phyloP scores from a whole-genome alignment of 805 yeast species.

The Jamesozyma hellenica region DNA sequence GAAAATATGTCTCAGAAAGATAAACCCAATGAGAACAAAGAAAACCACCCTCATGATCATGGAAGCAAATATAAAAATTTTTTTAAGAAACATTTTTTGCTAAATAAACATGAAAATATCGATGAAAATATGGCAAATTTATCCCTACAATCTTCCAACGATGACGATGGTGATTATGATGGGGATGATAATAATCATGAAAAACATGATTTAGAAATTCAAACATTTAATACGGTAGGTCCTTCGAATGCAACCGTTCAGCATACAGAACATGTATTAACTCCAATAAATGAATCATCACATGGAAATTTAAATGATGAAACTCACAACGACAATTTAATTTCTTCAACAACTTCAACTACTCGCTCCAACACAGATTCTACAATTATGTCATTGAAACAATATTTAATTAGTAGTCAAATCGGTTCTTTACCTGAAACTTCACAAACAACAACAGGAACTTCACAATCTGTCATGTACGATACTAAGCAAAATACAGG shows the following conservation, averaged over 20 bases:
- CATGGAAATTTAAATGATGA: background rate
- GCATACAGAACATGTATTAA: slow-evolving; percentile 11
- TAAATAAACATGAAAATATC: background rate
- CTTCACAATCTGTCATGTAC: background rate
- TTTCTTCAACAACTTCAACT: background rate
- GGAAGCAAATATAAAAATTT: background rate
- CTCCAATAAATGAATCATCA: slow-evolving; percentile 2
- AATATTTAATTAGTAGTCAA: slow-evolving; percentile 9
- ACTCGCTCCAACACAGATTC: slow-evolving; percentile 2
- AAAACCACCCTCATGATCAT: background rate
- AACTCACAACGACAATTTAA: background rate
- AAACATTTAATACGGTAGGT: slow-evolving; percentile 5
- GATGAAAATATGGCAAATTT: slow-evolving; percentile 6
- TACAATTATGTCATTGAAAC: slow-evolving; percentile 18
- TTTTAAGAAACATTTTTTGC: slow-evolving; percentile 2
- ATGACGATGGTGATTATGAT: background rate
- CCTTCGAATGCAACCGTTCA: slow-evolving; percentile 18
- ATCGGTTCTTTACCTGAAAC: slow-evolving; percentile 1
- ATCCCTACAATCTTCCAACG: slow-evolving; percentile 2
- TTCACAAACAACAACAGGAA: background rate
- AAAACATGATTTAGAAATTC: background rate
- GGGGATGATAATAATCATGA: background rate
- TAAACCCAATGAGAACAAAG: background rate
- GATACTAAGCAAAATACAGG: too few relatives aligned
- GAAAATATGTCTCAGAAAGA: too few relatives aligned